phyloP scores from a whole-genome alignment of 768 basidiomycete genomes.

The Rhodotorula sphaerocarpa region DNA sequence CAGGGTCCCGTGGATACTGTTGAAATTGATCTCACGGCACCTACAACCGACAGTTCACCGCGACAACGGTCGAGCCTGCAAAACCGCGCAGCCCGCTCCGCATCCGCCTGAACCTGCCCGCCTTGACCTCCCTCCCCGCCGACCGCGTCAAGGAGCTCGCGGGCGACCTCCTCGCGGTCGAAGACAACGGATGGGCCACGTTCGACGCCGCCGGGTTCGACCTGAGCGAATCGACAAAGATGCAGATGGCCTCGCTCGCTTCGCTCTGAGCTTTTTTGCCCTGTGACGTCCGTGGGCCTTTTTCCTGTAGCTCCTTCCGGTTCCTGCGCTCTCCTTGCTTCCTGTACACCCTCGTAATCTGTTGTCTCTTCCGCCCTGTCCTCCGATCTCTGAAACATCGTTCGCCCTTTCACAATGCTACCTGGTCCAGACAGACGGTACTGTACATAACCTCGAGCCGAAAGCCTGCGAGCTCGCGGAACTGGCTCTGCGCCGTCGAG shows the following conservation, averaged over 20 bases:
- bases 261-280: not conserved
- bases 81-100: not conserved
- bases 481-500: accelerated
- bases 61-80: not conserved
- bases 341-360: no score
- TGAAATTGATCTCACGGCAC: no score
- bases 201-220: constrained; percentile 6
- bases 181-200: constrained; percentile 19
- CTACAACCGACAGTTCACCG: constrained; percentile 24
- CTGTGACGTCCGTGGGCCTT: not conserved
- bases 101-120: constrained; percentile 21
- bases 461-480: not conserved
- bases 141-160: not conserved
- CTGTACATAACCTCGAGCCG: not conserved
- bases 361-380: no score
- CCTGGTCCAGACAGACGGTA: not conserved
- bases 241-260: constrained; percentile 2
- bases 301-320: not conserved
- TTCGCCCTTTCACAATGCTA: constrained; percentile 7
- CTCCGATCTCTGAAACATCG: no score
- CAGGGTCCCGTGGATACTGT: no score
- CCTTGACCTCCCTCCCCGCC: not conserved
- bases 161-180: not conserved
- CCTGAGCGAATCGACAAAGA: constrained; percentile 11
- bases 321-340: not conserved